phyloP scores from a whole-genome alignment of 2,329 filamentous ascomycete species.

The Lecanicillium sp. region DNA sequence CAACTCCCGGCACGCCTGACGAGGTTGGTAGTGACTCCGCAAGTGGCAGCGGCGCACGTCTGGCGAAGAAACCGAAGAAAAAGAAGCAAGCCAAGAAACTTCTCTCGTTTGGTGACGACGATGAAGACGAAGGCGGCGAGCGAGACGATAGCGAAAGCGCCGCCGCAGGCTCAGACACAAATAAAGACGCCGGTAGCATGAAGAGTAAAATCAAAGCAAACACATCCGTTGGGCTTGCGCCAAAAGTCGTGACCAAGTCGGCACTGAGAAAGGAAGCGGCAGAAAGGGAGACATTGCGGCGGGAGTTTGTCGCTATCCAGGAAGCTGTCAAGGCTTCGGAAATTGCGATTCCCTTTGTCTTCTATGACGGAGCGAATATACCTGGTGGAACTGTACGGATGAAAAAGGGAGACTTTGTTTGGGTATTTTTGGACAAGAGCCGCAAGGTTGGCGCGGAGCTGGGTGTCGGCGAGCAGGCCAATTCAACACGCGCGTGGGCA shows the following conservation, averaged over 20 bases:
- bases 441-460: conserved; percentile 82
- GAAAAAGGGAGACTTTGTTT: conserved; percentile 88
- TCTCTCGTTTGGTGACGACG: conserved; percentile 61
- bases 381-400: conserved; percentile 77
- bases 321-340: conserved; percentile 83
- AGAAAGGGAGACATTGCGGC: conserved; percentile 67
- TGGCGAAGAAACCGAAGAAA: conserved; percentile 25
- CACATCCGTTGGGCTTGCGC: conserved; percentile 50
- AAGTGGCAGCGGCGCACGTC: conserved; percentile 14
- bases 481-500: conserved; percentile 73
- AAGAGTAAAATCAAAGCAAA: conserved; percentile 52
- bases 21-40: conserved; percentile 26
- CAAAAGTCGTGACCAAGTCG: conserved; percentile 63
- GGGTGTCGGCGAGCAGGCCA: conserved; percentile 61
- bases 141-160: conserved; percentile 21
- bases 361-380: conserved; percentile 89
- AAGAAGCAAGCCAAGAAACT: conserved; percentile 34
- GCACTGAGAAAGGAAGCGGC: conserved; percentile 71
- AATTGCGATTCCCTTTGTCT: conserved; percentile 88
- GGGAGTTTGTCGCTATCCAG: conserved; percentile 76
- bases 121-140: conserved; percentile 49
- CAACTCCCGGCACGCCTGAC: conserved; percentile 39
- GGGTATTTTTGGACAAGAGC: conserved; percentile 88
- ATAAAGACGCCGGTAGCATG: conserved; percentile 18
- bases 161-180: conserved; percentile 24